Conservation (phyloP, 2,329 filamentous ascomycete species). For the Cadophora luteo-olivacea region DNA sequence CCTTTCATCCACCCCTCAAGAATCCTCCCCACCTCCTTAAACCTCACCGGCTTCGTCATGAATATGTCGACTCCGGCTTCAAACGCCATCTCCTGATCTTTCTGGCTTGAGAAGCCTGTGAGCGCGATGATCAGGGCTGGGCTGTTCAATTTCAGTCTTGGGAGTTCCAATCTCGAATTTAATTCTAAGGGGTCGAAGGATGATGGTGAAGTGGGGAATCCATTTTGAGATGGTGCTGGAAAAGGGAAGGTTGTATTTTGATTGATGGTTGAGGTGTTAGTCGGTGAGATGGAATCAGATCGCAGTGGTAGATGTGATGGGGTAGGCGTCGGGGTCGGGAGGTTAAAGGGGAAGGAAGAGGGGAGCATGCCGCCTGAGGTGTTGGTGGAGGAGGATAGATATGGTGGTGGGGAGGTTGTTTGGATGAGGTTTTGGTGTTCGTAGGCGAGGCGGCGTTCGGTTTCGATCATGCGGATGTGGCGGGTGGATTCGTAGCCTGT, state of each 20-base stretch:
- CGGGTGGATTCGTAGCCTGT: constrained; percentile 55
- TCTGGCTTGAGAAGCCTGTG: constrained; percentile 56
- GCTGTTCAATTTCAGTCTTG: constrained; percentile 39
- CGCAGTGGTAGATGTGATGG: not conserved
- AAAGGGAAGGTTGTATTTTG: constrained; percentile 4
- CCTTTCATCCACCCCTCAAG: constrained; percentile 33
- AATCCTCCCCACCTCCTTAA: constrained; percentile 35
- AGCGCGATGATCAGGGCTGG: constrained; percentile 56
- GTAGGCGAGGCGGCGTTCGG: constrained; percentile 33
- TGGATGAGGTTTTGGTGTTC: constrained; percentile 30
- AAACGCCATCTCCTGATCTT: constrained; percentile 55
- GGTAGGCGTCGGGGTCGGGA: not conserved
- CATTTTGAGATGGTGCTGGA: not conserved
- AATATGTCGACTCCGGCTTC: constrained; percentile 60
- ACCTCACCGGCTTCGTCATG: constrained; percentile 56
- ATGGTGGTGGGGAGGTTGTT: constrained; percentile 14
- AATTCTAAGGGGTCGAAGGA: not conserved
- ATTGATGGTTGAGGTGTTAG: not conserved
- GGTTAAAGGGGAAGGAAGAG: constrained; percentile 23
- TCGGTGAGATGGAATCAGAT: not conserved
- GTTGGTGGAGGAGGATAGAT: not conserved
- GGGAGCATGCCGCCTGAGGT: not conserved
- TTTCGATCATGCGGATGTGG: constrained; percentile 55
- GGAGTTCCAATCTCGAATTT: constrained; percentile 37
- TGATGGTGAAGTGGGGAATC: not conserved